Percentiles rank a stretch among this genome's conserved stretches.
Conservation (phyloP, 345 rosid genomes). For the Moricandia arvensis region DNA sequence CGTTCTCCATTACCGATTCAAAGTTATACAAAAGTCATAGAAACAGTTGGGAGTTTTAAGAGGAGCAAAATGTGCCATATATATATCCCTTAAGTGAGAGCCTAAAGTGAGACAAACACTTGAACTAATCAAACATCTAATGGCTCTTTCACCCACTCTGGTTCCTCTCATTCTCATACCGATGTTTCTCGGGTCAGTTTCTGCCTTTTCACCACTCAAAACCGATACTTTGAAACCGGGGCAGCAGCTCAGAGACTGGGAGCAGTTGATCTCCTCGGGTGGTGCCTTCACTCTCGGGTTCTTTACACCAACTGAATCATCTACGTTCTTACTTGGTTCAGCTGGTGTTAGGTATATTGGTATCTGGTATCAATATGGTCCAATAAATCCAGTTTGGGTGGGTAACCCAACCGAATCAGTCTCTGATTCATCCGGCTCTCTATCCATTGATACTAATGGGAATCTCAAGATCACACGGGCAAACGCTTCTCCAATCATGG, state of each 20-base stretch:
- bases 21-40: not conserved
- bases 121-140: slow-evolving; percentile 7
- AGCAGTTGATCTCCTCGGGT: slow-evolving; percentile 48
- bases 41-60: not conserved
- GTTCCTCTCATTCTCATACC: slow-evolving; percentile 21
- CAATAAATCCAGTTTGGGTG: slow-evolving; percentile 51
- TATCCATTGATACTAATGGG: slow-evolving; percentile 45
- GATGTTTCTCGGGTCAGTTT: not conserved
- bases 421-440: slow-evolving; percentile 55
- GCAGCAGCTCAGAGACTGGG: slow-evolving; percentile 57
- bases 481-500: slow-evolving; percentile 32
- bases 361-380: slow-evolving; percentile 45
- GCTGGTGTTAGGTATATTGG: slow-evolving; percentile 53
- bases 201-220: slow-evolving; percentile 18
- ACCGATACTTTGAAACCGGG: slow-evolving; percentile 45
- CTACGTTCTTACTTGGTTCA: slow-evolving; percentile 26
- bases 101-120: not conserved
- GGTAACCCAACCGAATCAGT: slow-evolving; percentile 50
- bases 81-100: not conserved
- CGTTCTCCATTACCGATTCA: not conserved
- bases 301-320: slow-evolving; percentile 47
- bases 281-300: slow-evolving; percentile 56
- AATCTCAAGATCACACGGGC: slow-evolving; percentile 45
- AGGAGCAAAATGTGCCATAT: not conserved
- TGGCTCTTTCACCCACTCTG: slow-evolving; percentile 18